phyloP scores from a whole-genome alignment of 306 rosid species.

The Cucumis melo region DNA sequence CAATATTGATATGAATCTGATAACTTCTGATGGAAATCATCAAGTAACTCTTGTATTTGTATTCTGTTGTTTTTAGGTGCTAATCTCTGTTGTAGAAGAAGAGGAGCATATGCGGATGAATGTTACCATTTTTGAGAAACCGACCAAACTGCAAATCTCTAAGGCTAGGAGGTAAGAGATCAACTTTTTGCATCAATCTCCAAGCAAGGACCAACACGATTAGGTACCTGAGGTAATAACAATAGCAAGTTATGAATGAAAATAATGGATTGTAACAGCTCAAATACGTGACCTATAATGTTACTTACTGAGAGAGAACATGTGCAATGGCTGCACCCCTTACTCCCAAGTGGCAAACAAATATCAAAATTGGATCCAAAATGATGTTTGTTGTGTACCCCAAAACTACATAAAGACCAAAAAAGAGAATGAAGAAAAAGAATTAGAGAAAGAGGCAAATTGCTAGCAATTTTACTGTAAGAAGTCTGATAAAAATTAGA shows the following conservation, averaged over 20 bases:
- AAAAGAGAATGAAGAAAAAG: background rate
- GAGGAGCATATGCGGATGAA: background rate
- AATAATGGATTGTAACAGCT: background rate
- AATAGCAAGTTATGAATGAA: background rate
- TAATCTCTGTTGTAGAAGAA: background rate
- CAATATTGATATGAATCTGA: background rate
- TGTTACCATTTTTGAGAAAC: constrained; percentile 70
- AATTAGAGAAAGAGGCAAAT: background rate
- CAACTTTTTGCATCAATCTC: constrained; percentile 44
- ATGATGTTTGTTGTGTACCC: constrained; percentile 56
- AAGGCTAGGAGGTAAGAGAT: constrained; percentile 63
- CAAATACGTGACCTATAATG: background rate
- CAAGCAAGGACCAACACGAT: constrained; percentile 50
- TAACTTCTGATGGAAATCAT: background rate
- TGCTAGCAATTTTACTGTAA: background rate
- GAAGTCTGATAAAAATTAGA: background rate
- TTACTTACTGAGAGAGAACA: constrained; percentile 82
- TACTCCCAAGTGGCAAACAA: constrained; percentile 55
- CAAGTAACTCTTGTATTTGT: background rate
- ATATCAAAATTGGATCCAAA: constrained; percentile 76
- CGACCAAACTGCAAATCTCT: constrained; percentile 66
- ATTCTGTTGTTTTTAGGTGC: background rate
- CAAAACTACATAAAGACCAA: constrained; percentile 26
- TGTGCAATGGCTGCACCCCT: constrained; percentile 94
- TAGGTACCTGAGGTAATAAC: constrained; percentile 38